Base-by-base conservation (phyloP, 2,329 filamentous ascomycete species). In the Penicillium italicum region DNA sequence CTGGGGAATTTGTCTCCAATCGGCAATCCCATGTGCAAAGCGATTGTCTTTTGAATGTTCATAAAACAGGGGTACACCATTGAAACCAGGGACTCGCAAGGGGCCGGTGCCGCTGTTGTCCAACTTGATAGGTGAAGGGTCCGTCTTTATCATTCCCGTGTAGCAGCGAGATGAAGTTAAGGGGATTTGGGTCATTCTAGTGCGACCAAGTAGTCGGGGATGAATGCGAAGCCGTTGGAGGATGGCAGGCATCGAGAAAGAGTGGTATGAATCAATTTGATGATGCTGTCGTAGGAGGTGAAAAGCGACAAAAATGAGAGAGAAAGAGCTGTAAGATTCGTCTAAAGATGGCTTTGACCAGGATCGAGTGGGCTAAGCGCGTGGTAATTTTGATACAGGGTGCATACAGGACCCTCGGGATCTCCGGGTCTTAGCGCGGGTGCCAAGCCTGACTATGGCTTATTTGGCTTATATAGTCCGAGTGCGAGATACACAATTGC, bases 11-110 rank as follows among this genome's bases (percentile, higher is more conserved):
- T 54, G 51, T 43, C 31, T 41, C 51, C 44, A 54, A 48, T 54
- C 51, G 37, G 16, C 20, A 36, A 54, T 54, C 36, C 51, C 51
- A 54, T 54, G 44, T 10, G 51, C 51, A 43, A 54, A 54, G 18
- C 51, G 51, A 49, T 49, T 43, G 44, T 34, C 37, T 48, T 49
- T 54, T 30, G 51, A 12, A 11, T 54, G 51, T n/a, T 54, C 38
- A 43, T 54, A 54, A 38, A 12, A 43, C 1, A 54, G 44, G 30
- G 37, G 44, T 37, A 54, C 51, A 24, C 38, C 51, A 38, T 49
- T 49, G 38, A 49, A 54, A 30, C 51, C 51, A 54, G 51, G 51
- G 5, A 54, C 51, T 38, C 45, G 44, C 20, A 53, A 34, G 28
- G 51, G 51, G 22, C 36, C 51, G 8, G 46, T 44, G 37, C 51